Evolutionary conservation across 768 basidiomycete species (phyloP), one percentile per base, ranked within the genome.

Genomic region (Fibroporia radiculosa): DNA sequence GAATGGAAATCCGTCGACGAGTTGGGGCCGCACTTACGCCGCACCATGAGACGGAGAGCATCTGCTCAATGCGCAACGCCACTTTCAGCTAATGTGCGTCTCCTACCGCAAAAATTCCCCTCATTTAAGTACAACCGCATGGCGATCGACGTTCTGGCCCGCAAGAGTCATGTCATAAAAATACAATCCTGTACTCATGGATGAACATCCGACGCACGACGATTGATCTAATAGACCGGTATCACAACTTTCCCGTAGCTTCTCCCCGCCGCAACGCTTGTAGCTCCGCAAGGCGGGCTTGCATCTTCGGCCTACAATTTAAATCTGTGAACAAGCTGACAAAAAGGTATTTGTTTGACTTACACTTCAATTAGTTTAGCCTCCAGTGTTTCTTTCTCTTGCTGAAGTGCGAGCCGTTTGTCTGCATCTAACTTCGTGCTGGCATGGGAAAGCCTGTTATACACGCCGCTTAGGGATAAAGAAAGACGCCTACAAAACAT

Each of bases 371-470:
- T 70, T 48, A 97, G 64, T 62, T 87, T 93, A 24, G 81, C 71
- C 59, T 96, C 92, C 37, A 97, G 61, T 23, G 70, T 73, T 62
- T 95, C 89, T 65, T 93, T 96, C 74, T 99, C 95, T 60, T 93
- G 90, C 64, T 96, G 92, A 34, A 97, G 67, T 1, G 84, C 89
- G 40, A 96, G 70, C 8, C 95, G 78, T 62, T 82, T 85, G 65
- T 93, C 88, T 14, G 91, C 85, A 57, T 97, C 86, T 27, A 98
- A 69, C 57, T 85, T 81, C 19, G 90, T 91, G 64, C 91, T 93
- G 55, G 8, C 32, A 48, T 46, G 32, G 16, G 14, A 33, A 16
- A 26, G 5, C 22, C 28, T 16, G 16, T 22, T 24, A 10, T 6
- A 25, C 22, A 24, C 6, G 11, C 7, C 38, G 25, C 6, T 22